phyloP scores from a whole-genome alignment of 139 green algal genomes.

The Zygnema circumcarinatum region DNA sequence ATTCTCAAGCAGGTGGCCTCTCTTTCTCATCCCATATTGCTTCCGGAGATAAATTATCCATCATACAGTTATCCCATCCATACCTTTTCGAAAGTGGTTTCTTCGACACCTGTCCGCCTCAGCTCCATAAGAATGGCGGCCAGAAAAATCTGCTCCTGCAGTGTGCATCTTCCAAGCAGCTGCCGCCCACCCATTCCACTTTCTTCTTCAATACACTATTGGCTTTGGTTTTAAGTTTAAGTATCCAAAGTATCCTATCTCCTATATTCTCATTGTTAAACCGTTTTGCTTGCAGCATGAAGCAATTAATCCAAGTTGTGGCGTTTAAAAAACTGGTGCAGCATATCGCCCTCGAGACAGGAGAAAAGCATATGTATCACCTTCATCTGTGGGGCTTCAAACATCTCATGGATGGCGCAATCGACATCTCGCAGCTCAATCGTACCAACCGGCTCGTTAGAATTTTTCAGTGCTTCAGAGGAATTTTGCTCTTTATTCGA shows the following conservation, averaged over 20 bases:
- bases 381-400: constrained; percentile 31
- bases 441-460: background rate
- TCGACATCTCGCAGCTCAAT: constrained; percentile 60
- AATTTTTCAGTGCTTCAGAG: background rate
- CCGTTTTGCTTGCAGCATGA: background rate
- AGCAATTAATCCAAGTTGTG: background rate
- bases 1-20: no score
- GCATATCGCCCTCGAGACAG: no score
- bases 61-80: no score
- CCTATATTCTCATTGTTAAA: background rate
- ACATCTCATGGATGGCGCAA: constrained; percentile 67
- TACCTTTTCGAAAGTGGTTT: constrained; percentile 50
- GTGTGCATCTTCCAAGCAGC: background rate
- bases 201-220: no score
- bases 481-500: background rate
- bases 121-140: constrained; percentile 13
- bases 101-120: background rate
- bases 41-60: no score
- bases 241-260: background rate
- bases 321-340: background rate
- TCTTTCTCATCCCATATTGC: no score
- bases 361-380: background rate
- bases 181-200: no score
- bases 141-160: constrained; percentile 25
- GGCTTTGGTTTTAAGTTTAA: no score